Base-by-base conservation (phyloP, 352 stramenopile genomes). In the Pythium angustatum region DNA sequence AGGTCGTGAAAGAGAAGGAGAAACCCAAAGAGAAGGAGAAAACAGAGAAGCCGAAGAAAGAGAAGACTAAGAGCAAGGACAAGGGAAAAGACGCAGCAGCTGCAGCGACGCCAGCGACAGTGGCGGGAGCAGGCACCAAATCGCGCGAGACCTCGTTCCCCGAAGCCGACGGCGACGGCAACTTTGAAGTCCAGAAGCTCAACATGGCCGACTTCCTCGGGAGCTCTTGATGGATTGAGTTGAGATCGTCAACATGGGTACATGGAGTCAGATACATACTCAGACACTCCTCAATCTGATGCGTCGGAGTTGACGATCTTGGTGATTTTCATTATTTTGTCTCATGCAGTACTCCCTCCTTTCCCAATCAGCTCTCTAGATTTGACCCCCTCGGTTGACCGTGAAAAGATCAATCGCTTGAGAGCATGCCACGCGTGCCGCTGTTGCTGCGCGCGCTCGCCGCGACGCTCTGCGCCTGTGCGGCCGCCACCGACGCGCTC, bases 171-270 rank as follows among this genome's bases (percentile, higher is more conserved):
- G 51, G 58, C 24, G 80, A 88, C 21, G 54, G 53, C 47, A 77
- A 67, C 26, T 92, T 92, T 61, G 76, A 77, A 24, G 84, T 93
- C 15, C 81, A 93, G 48, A 89, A 79, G 26, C 79, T 90, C 55
- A 83, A 91, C 58, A 94, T 90, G 83, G 69, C 78, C 19, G 78
- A 78, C 17, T 94, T 94, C 66, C 70, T 92, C 7, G 75, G 83
- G 15, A 50, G 45, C 24, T 58, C 45, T 2, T 64, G 19, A 62
- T 27, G 11, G n/a, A n/a, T n/a, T n/a, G n/a, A n/a, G n/a, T n/a
- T n/a, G n/a, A n/a, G n/a, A n/a, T n/a, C n/a, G n/a, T n/a, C 7
- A 14, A 47, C 1, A 47, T 58, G 34, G n/a, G 22, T 58, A 22
- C 15, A 43, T n/a, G 8, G 21, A 24, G 34, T 55, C 56, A 56